A percentile compares a stretch with the other conserved stretches of the same genome.
These are phyloP conservation scores for Aspergillus costaricaensis DNA, from an alignment of 2,329 filamentous ascomycete genomes.

Conservation along the genomic window DNA sequence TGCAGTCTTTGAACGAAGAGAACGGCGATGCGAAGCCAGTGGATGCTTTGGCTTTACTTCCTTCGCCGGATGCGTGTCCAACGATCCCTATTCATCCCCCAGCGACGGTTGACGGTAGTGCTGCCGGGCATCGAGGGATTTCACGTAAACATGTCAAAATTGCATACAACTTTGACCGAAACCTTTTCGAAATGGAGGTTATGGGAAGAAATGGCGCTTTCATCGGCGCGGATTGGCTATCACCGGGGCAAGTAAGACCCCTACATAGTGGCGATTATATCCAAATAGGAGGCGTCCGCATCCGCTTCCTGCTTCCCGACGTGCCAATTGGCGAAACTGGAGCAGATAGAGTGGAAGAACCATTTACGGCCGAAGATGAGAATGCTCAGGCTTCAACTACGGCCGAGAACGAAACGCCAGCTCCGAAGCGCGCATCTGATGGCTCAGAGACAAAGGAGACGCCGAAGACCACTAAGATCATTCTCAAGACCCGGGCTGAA, in stretches of 20 bases:
- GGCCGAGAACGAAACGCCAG: slow-evolving; percentile 45
- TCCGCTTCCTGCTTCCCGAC: slow-evolving; percentile 59
- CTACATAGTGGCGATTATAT: slow-evolving; percentile 61
- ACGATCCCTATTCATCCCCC: slow-evolving; percentile 63
- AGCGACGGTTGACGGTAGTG: slow-evolving; percentile 46
- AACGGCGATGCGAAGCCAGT: slow-evolving; percentile 44
- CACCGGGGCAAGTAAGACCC: slow-evolving; percentile 49
- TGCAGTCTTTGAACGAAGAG: slow-evolving; percentile 45
- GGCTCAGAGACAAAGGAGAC: slow-evolving; percentile 30
- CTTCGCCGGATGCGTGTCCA: slow-evolving; percentile 56
- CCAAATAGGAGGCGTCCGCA: slow-evolving; percentile 59
- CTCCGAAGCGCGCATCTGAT: slow-evolving; percentile 31
- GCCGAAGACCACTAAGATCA: slow-evolving; percentile 31
- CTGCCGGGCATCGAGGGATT: slow-evolving; percentile 59
- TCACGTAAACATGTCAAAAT: slow-evolving; percentile 65
- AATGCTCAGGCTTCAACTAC: slow-evolving; percentile 35
- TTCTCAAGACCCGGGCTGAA: slow-evolving; percentile 33
- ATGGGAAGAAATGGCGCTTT: slow-evolving; percentile 61
- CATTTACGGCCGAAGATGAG: slow-evolving; percentile 38
- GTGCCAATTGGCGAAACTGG: slow-evolving; percentile 51
- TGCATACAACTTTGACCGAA: slow-evolving; percentile 59
- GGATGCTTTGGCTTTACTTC: slow-evolving; percentile 50
- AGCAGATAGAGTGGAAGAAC: slow-evolving; percentile 49
- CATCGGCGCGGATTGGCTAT: slow-evolving; percentile 54
- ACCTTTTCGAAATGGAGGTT: slow-evolving; percentile 60